phyloP scores from a whole-genome alignment of 805 yeast genomes.

The Nakazawaea anatomiae region DNA sequence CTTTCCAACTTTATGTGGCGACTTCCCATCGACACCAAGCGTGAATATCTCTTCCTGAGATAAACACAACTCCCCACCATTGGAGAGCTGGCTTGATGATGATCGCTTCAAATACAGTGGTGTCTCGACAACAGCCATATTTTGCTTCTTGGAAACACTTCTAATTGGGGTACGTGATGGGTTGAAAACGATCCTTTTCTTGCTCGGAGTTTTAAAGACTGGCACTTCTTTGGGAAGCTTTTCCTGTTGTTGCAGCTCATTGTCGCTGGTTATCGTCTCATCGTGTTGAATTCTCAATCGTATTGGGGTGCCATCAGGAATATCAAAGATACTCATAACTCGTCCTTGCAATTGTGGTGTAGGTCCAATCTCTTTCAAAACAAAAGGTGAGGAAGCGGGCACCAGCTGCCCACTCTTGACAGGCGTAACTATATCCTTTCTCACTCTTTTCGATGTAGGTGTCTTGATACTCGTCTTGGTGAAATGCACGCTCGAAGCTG shows the following conservation, averaged over 20 bases:
- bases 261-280: neutral
- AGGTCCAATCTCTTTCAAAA: conserved; percentile 57
- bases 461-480: conserved; percentile 13
- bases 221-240: conserved; percentile 8
- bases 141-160: conserved; percentile 10
- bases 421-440: neutral
- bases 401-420: neutral
- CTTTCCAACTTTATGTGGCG: neutral
- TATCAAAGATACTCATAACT: conserved; percentile 67
- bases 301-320: conserved; percentile 15
- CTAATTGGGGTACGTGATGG: conserved; percentile 9
- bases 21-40: neutral
- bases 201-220: conserved; percentile 24
- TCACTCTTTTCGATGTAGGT: conserved; percentile 14
- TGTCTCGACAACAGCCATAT: conserved; percentile 2
- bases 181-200: neutral
- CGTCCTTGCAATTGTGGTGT: conserved; percentile 84
- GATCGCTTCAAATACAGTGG: conserved; percentile 3
- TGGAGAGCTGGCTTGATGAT: neutral
- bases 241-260: neutral
- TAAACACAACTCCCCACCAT: neutral
- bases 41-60: neutral
- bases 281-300: neutral
- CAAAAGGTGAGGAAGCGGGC: conserved; percentile 9
- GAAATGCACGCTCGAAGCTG: conserved; percentile 11